Evolutionary conservation across 2,329 filamentous ascomycete species (phyloP).

Genomic region (Ophiostoma sp.): DNA sequence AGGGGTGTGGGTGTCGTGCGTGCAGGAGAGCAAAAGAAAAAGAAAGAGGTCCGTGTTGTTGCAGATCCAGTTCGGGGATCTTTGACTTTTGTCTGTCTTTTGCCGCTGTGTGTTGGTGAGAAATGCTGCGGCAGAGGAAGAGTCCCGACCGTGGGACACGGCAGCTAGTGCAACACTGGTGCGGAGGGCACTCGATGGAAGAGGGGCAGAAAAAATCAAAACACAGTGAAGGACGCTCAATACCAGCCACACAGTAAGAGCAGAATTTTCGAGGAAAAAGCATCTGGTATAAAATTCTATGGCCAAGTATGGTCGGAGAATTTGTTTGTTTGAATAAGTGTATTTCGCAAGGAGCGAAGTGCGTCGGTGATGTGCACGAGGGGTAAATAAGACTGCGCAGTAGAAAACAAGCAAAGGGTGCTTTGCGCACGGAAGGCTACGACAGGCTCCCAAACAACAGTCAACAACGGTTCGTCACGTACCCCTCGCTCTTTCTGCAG

Average conservation of each 20-base stretch:
- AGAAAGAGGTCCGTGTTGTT: slow-evolving; percentile 17
- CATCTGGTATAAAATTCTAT: not conserved
- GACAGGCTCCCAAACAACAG: not conserved
- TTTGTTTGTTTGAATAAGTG: slow-evolving; percentile 14
- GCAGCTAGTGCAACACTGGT: not conserved
- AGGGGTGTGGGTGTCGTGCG: not conserved
- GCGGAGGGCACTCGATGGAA: slow-evolving; percentile 13
- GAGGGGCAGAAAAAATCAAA: not conserved
- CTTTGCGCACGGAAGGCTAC: not conserved
- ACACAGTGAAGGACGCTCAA: not conserved
- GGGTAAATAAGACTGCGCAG: not conserved
- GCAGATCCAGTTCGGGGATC: slow-evolving; percentile 7
- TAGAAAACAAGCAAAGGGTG: no score
- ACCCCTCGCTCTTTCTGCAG: not conserved
- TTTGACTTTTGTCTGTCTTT: not conserved
- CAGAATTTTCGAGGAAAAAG: not conserved
- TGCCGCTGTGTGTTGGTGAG: not conserved
- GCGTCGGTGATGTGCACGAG: not conserved
- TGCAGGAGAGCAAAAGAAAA: not conserved
- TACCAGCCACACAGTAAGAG: not conserved
- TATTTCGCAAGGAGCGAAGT: slow-evolving; percentile 2
- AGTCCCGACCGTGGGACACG: not conserved
- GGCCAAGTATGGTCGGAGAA: not conserved
- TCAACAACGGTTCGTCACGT: not conserved
- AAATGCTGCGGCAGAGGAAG: not conserved